These are phyloP conservation scores for Neurospora pannonica DNA, from an alignment of 495 filamentous ascomycete species.

Conservation along the genomic window DNA sequence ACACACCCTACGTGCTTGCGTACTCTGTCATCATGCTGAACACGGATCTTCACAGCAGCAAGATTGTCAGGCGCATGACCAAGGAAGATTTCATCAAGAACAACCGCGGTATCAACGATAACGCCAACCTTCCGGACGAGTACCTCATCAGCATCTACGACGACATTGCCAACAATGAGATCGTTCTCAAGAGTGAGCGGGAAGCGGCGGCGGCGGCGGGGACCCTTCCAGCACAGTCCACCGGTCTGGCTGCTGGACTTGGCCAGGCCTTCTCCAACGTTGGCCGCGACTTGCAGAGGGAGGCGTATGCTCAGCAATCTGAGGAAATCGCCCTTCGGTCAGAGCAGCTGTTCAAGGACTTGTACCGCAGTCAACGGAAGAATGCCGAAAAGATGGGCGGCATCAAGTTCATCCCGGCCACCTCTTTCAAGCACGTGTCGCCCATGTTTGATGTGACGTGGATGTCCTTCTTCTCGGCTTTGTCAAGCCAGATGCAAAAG, in stretches of 20 bases:
- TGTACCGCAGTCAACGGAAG: conserved; percentile 77
- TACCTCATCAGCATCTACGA: conserved; percentile 86
- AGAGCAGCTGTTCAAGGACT: conserved; percentile 77
- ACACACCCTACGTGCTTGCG: conserved; percentile 90
- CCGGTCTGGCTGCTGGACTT: conserved; percentile 72
- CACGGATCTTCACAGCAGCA: conserved; percentile 86
- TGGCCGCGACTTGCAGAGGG: conserved; percentile 82
- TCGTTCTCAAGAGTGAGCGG: conserved; percentile 86
- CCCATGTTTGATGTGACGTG: conserved; percentile 99
- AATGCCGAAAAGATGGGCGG: conserved; percentile 55
- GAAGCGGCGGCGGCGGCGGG: conserved; percentile 73
- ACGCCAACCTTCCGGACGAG: conserved; percentile 83
- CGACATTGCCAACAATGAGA: conserved; percentile 85
- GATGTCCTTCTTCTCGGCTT: conserved; percentile 95
- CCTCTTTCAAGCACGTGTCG: conserved; percentile 86
- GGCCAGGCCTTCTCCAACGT: conserved; percentile 85
- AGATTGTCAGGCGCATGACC: conserved; percentile 82
- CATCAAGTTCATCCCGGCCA: conserved; percentile 78
- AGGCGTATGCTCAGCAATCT: conserved; percentile 87
- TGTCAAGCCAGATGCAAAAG: conserved; percentile 86
- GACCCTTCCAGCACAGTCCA: conserved; percentile 45
- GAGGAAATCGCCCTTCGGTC: conserved; percentile 68
- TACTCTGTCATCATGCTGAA: conserved; percentile 98
- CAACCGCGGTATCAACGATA: conserved; percentile 97
- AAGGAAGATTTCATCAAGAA: conserved; percentile 98